Percentiles rank a stretch among this genome's conserved stretches.
Conservation (phyloP, 2,329 filamentous ascomycete genomes). For the Ophiocordyceps camponoti-leonardi region DNA sequence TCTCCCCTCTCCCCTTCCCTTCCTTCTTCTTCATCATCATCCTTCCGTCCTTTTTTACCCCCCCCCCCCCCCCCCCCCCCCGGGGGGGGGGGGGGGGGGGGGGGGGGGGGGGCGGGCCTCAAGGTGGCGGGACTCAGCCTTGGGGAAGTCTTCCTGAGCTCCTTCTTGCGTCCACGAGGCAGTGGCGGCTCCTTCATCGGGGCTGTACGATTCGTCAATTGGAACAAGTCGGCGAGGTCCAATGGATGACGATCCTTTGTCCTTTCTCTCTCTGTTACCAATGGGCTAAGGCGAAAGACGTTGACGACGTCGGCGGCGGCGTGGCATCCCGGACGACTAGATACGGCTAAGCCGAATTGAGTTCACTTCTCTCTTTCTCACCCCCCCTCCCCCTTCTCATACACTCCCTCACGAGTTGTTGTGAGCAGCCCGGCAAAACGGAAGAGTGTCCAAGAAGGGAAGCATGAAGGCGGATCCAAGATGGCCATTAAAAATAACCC, state of each 20-base stretch:
- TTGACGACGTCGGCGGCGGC: background rate
- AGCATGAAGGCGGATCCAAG: background rate
- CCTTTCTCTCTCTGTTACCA: background rate
- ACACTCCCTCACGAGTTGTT: no score
- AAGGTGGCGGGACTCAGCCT: background rate
- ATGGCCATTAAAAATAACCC: background rate
- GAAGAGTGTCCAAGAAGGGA: background rate
- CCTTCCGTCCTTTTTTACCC: background rate
- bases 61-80: no score
- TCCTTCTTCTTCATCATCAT: background rate
- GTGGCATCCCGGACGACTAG: background rate
- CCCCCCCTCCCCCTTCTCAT: no score
- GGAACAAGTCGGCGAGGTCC: background rate
- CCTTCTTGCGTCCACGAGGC: background rate
- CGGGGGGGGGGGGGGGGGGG: no score
- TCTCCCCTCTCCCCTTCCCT: no score
- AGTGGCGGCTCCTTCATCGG: background rate
- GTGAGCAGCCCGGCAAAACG: no score
- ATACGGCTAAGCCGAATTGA: background rate
- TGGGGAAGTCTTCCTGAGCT: background rate
- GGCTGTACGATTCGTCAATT: background rate
- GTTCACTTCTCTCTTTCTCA: background rate
- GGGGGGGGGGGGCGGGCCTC: no score
- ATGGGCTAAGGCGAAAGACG: background rate
- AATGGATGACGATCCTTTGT: background rate